Base-by-base conservation (phyloP, 192 early-diverging fungal genomes). In the Gamsiella multidivaricata region DNA sequence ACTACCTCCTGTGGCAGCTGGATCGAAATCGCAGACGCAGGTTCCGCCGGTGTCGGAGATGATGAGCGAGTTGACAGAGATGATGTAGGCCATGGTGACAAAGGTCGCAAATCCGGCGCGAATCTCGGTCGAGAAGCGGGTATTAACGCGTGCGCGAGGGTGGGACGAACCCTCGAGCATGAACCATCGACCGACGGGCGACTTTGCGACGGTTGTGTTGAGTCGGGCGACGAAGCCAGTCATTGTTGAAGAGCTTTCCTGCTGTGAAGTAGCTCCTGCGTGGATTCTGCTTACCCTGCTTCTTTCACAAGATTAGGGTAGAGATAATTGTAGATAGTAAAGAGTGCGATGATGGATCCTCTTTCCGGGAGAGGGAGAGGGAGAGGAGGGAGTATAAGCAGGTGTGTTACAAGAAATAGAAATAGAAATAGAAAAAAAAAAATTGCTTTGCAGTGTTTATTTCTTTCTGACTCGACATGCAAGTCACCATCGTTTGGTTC, bases 11-110 rank as follows among this genome's bases (percentile, higher is more conserved):
- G 60, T 50, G 1, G 23, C 54, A 25, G 22, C 47, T 23, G 23
- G 59, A 3, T 81, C 82, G 32, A 79, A 83, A 47, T 80, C 80
- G 79, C 93, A 94, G 43, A 85, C 89, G 79, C 93, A 94, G n/a
- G 89, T 83, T 50, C 93, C 93, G 37, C 93, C 93, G 18, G 89
- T 87, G 62, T 93, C 91, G 14, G 86, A 86, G 72, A 94, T 83
- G 64, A 94, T 93, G 34, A 87, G 76, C 23, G 93, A 89, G 64
- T 92, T 93, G 20, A 90, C 90, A 0, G 85, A 89, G 69, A 90
- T 87, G 65, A 92, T 91, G 68, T 90, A 91, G 2, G 88, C 84
- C 92, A 93, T 93, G 20, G 91, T 85, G 31, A 93, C 82, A 52
- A 91, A 93, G 47, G 86, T 88, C 0, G 86, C 83, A 28, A 83